A percentile compares a stretch with the other conserved stretches of the same genome.
phyloP scores from a whole-genome alignment of 2,329 filamentous ascomycete genomes.

The Pseudocercospora crystallina region DNA sequence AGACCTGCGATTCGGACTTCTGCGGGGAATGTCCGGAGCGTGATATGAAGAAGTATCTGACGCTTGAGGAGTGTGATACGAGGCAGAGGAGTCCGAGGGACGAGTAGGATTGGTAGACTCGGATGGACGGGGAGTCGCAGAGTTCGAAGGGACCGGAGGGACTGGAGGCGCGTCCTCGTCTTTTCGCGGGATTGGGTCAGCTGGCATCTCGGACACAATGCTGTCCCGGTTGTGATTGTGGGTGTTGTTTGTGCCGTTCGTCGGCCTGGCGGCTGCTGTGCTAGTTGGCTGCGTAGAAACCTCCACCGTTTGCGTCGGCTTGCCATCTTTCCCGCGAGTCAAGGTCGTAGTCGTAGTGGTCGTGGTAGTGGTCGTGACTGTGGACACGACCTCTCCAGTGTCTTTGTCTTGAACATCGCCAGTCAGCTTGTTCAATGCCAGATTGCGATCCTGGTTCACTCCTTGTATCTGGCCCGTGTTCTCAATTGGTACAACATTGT shows the following conservation, averaged over 20 bases:
- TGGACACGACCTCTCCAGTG: slow-evolving; percentile 32
- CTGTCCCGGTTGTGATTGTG: slow-evolving; percentile 11
- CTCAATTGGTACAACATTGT: slow-evolving; percentile 27
- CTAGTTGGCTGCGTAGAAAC: slow-evolving; percentile 17
- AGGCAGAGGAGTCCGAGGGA: too few relatives aligned
- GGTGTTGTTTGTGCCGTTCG: background rate
- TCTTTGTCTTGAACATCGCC: slow-evolving; percentile 33
- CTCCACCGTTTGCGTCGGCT: slow-evolving; percentile 22
- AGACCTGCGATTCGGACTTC: slow-evolving; percentile 13
- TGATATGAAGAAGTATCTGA: background rate
- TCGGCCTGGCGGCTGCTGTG: slow-evolving; percentile 1
- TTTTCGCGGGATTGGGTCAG: slow-evolving; percentile 15
- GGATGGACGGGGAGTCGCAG: background rate
- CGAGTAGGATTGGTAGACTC: slow-evolving; percentile 2
- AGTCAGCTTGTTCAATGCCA: slow-evolving; percentile 29
- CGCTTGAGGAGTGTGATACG: slow-evolving; percentile 6
- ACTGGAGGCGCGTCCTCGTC: slow-evolving; percentile 5
- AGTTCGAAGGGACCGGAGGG: background rate
- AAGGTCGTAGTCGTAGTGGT: slow-evolving; percentile 32
- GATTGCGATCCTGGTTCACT: slow-evolving; percentile 26
- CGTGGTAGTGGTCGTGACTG: slow-evolving; percentile 34
- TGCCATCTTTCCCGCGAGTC: slow-evolving; percentile 21
- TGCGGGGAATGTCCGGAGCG: slow-evolving; percentile 9
- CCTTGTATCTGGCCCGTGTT: slow-evolving; percentile 31
- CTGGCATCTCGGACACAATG: slow-evolving; percentile 26